phyloP scores from a whole-genome alignment of 2,329 filamentous ascomycete genomes.

The Pestalotiopsis sp. region DNA sequence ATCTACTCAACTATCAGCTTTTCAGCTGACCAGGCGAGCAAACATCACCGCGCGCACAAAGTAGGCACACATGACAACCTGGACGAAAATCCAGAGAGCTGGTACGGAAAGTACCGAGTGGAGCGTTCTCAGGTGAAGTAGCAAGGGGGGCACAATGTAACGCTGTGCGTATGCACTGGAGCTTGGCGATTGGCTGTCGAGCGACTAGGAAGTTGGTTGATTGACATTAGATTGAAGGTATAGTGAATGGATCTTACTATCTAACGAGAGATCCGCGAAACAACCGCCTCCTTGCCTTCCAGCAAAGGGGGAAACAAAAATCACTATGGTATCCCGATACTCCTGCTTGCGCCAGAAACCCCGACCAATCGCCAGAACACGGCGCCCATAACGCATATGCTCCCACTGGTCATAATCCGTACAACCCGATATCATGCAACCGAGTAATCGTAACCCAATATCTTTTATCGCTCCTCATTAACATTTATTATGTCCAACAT shows the following conservation, averaged over 20 bases:
- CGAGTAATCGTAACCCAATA: not conserved
- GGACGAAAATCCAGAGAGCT: no score
- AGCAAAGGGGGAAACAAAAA: not conserved
- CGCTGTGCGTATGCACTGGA: no score
- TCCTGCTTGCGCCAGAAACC: not conserved
- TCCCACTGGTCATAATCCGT: not conserved
- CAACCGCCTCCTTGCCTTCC: not conserved
- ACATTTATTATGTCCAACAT: not conserved
- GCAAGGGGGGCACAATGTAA: no score
- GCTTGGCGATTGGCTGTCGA: no score
- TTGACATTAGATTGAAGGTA: not conserved
- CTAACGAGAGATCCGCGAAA: not conserved
- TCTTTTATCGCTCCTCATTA: not conserved
- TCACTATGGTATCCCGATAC: not conserved
- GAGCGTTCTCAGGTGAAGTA: no score
- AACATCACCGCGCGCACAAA: no score
- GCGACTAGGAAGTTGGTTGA: not conserved
- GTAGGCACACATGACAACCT: no score
- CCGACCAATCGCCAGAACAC: not conserved
- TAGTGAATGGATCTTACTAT: not conserved
- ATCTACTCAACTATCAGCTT: no score
- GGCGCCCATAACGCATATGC: not conserved
- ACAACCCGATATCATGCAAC: not conserved
- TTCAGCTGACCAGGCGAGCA: no score
- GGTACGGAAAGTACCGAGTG: no score